These are phyloP conservation scores for Aspergillus persii DNA, from an alignment of 2,329 filamentous ascomycete genomes.

Conservation along the genomic window DNA sequence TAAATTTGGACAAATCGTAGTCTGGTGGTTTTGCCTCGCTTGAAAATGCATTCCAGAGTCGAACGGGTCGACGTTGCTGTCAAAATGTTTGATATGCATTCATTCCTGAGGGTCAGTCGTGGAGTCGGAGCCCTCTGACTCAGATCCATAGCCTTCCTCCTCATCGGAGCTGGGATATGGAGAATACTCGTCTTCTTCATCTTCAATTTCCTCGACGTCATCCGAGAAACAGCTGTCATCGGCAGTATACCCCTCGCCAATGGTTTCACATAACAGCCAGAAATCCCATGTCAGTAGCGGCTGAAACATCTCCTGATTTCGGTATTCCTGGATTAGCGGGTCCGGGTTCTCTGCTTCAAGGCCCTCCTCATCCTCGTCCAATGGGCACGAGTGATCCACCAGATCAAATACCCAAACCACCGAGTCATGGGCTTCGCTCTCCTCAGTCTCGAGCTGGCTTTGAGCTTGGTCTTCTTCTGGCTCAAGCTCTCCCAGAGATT, in stretches of 20 bases:
- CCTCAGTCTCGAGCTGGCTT: background rate
- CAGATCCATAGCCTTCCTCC: too few relatives aligned
- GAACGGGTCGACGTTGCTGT: too few relatives aligned
- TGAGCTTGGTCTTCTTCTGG: background rate
- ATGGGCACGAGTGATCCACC: background rate
- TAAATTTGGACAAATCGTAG: too few relatives aligned
- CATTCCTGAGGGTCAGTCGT: too few relatives aligned
- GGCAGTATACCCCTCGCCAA: background rate
- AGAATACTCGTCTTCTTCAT: too few relatives aligned
- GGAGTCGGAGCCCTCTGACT: too few relatives aligned
- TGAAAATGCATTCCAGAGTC: too few relatives aligned
- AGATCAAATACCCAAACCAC: background rate
- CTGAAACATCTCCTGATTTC: background rate
- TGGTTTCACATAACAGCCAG: background rate
- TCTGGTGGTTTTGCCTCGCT: too few relatives aligned
- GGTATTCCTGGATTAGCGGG: background rate
- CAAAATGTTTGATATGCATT: too few relatives aligned
- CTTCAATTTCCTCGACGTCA: background rate
- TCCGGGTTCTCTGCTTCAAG: background rate
- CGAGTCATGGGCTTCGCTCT: background rate
- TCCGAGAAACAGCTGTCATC: background rate
- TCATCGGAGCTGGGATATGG: too few relatives aligned
- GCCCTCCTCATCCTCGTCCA: background rate
- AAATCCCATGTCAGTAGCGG: background rate
- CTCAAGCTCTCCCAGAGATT: background rate